Base-by-base conservation (phyloP, 495 filamentous ascomycete species). In the Apiosordaria backusii region DNA sequence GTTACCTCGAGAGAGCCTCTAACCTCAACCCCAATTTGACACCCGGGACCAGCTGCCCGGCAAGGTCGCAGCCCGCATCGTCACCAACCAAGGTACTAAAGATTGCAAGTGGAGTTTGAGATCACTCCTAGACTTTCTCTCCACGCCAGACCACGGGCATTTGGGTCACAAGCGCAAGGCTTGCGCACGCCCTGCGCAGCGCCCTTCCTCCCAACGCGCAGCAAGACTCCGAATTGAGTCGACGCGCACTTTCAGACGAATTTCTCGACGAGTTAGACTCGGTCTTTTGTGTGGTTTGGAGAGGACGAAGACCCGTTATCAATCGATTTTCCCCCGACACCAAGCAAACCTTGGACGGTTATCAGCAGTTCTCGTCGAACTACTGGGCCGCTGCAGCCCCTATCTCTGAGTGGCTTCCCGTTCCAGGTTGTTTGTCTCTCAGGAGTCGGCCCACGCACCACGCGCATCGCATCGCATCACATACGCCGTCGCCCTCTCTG, bases 1-100 rank as follows among this genome's bases (percentile, higher is more conserved):
- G 59, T 61, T 61, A 61, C 59, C 59, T 61, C 26, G 24, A 25
- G n/a, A 29, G 35, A 45, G 35, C 16, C 9, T 1, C 35, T n/a
- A 15, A 45, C 35, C 35, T 13, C 22, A 4, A 40, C 6, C 22
- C 58, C 18, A 60, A 19, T n/a, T 27, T 19, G 26, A 61, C 27
- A 60, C 13, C 24, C 59, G 19, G 27, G 27, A 61, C 35, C 35
- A 61, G 16, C 24, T 61, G 59, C 24, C 27, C 13, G 9, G 35
- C 35, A 45, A 45, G 35, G 35, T 45, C 27, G 59, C 24, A 61
- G 19, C 19, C 26, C 59, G 26, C 59, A 27, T 61, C n/a, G n/a
- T 55, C 52, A 55, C 52, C n/a, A 55, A 55, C 52, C 52, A 55
- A 55, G 52, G 52, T 55, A 55, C 52, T 55, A 55, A 55, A 55